phyloP scores from a whole-genome alignment of 306 rosid species.

The Quercus glauca region DNA sequence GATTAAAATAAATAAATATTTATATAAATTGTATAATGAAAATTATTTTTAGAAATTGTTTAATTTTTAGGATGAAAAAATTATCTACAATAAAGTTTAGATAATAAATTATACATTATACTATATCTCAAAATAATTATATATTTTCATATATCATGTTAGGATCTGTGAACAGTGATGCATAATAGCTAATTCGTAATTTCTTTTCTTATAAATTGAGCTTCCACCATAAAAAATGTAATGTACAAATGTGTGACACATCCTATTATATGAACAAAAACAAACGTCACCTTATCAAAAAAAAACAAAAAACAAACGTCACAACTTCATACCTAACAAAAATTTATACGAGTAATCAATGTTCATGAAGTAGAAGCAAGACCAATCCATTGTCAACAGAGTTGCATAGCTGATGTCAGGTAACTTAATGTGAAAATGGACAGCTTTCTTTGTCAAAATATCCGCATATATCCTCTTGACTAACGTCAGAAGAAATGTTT shows the following conservation, averaged over 20 bases:
- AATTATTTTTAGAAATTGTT: neutral
- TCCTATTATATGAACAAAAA: neutral
- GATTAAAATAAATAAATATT: too few relatives aligned
- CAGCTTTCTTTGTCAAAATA: neutral
- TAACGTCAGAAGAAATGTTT: neutral
- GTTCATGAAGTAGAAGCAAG: neutral
- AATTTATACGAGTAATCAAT: neutral
- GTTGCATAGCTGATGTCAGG: neutral
- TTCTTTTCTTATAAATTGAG: neutral
- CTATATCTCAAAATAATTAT: too few relatives aligned
- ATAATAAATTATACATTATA: too few relatives aligned
- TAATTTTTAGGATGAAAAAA: neutral
- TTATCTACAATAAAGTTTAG: too few relatives aligned
- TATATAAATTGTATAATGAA: too few relatives aligned
- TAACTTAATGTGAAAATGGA: neutral
- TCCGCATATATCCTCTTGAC: neutral
- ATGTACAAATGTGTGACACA: neutral
- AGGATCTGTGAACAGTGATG: too few relatives aligned
- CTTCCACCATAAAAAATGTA: conserved; percentile 3
- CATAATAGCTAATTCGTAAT: neutral
- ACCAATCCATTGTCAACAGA: neutral
- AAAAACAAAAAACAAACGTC: neutral
- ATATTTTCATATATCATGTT: too few relatives aligned
- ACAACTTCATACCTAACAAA: neutral
- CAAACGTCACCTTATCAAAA: neutral